phyloP scores from a whole-genome alignment of 2,329 filamentous ascomycete species.

The Cladosporium oxysporum region DNA sequence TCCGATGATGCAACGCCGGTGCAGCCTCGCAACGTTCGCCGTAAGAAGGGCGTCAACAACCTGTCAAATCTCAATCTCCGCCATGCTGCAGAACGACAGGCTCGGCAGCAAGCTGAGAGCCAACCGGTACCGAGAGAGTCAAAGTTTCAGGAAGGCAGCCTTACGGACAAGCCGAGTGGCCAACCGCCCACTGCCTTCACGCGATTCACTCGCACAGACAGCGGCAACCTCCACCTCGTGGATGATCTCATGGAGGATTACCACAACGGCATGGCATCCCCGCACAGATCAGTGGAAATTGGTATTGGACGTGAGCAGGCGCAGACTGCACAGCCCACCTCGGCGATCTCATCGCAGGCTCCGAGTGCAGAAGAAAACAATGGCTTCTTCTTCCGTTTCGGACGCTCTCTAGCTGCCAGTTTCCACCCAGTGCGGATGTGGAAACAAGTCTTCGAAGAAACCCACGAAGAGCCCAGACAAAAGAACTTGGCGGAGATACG shows the following conservation, averaged over 20 bases:
- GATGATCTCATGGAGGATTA: conserved; percentile 45
- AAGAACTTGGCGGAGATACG: conserved; percentile 42
- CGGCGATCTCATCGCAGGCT: conserved; percentile 3
- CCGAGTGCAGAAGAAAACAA: conserved; percentile 31
- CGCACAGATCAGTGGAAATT: conserved; percentile 24
- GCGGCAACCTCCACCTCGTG: conserved; percentile 34
- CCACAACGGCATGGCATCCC: conserved; percentile 29
- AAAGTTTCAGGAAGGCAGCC: conserved; percentile 74
- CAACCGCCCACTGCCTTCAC: conserved; percentile 70
- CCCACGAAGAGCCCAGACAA: conserved; percentile 44
- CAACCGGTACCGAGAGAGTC: conserved; percentile 54
- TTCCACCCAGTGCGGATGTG: conserved; percentile 57
- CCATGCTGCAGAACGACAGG: conserved; percentile 33
- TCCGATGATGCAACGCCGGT: conserved; percentile 30
- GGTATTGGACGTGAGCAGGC: conserved; percentile 28
- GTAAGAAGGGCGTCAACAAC: conserved; percentile 38
- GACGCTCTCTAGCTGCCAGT: conserved; percentile 54
- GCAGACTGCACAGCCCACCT: conserved; percentile 24
- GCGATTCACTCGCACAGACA: conserved; percentile 40
- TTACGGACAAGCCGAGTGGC: conserved; percentile 77
- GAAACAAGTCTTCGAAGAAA: conserved; percentile 49
- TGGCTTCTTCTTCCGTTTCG: conserved; percentile 56
- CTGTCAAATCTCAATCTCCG: conserved; percentile 39
- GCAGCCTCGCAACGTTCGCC: conserved; percentile 34
- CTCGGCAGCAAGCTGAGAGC: conserved; percentile 15